Evolutionary conservation across 1,284 basidiomycete species (phyloP), one percentile per base, ranked within the genome.

Genomic region (Trichosporon asahii): DNA sequence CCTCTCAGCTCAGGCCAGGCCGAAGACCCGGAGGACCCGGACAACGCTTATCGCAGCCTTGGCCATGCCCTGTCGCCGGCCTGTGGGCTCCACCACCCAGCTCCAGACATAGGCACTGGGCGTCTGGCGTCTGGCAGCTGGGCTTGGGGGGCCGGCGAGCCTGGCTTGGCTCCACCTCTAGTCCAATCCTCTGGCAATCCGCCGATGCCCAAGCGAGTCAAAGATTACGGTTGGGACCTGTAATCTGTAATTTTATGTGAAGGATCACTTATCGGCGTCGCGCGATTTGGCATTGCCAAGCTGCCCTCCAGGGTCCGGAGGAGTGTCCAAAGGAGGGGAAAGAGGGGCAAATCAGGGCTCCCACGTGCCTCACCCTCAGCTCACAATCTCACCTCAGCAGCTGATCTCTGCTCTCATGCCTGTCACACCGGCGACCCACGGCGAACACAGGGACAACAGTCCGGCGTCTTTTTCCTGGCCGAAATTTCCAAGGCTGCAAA

Each of bases 281-380:
- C 49, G 49, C 49, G 18, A 53, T 53, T 53, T 53, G 49, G 49
- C 49, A 53, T 53, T 53, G 49, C 49, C 49, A 53, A 53, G 49
- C n/a, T n/a, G n/a, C n/a, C n/a, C n/a, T n/a, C 21, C 46, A 14
- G 18, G 7, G 5, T 4, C 8, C 37, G 15, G 9, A 9, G 11
- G 31, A 9, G 14, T 12, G 14, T 37, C 35, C 35, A 37, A 37
- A 46, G 44, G 44, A n/a, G 44, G 44, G 40, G 2, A 3, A 44
- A 6, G 5, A 18, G 21, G 44, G 44, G 49, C 3, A 4, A 7
- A 53, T 53, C 49, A 53, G 49, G 49, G 23, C 7, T 9, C 3
- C 49, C 49, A 53, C 49, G 49, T 53, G 49, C 6, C 8, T 4
- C 3, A 23, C 49, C 49, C 49, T 53, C 15, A 11, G 21, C 49